A percentile compares a stretch with the other conserved stretches of the same genome.
Conservation (phyloP, 192 early-diverging fungal genomes). For the Jimgerdemannia lactiflua region DNA sequence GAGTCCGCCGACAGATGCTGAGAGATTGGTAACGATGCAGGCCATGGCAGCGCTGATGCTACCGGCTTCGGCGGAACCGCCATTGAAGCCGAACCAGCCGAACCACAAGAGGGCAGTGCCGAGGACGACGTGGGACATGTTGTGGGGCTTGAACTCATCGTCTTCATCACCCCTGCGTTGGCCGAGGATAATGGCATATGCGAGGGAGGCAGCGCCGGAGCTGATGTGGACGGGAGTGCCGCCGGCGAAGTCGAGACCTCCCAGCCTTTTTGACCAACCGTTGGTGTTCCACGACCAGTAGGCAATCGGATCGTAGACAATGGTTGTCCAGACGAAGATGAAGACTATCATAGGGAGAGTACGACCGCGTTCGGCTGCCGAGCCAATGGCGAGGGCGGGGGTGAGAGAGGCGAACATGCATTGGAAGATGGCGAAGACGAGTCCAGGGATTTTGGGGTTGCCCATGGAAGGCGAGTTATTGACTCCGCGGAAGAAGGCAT, state of each 20-base stretch:
- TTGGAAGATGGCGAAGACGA: slow-evolving; percentile 71
- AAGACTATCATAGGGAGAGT: slow-evolving; percentile 39
- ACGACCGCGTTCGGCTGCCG: slow-evolving; percentile 57
- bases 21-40: slow-evolving; percentile 70
- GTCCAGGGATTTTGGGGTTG: slow-evolving; percentile 55
- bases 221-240: slow-evolving; percentile 85
- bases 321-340: slow-evolving; percentile 65
- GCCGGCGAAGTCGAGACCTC: slow-evolving; percentile 84
- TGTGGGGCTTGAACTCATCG: slow-evolving; percentile 74
- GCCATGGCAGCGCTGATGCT: slow-evolving; percentile 73
- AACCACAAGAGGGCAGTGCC: slow-evolving; percentile 57
- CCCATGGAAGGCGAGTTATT: slow-evolving; percentile 48
- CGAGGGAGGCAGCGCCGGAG: slow-evolving; percentile 76
- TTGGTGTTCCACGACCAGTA: slow-evolving; percentile 82
- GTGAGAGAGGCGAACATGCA: slow-evolving; percentile 80
- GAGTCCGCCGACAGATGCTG: slow-evolving; percentile 65
- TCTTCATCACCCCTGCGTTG: slow-evolving; percentile 65
- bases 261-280: slow-evolving; percentile 77
- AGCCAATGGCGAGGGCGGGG: slow-evolving; percentile 67
- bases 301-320: slow-evolving; percentile 71
- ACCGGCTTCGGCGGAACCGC: slow-evolving; percentile 54
- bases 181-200: slow-evolving; percentile 79
- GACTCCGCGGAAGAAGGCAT: slow-evolving; percentile 60
- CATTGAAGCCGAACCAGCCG: slow-evolving; percentile 43
- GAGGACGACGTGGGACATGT: slow-evolving; percentile 78